A percentile compares a stretch with the other conserved stretches of the same genome.
These are phyloP conservation scores for Crithidia expoeki DNA, from an alignment of 208 protist genomes.

Conservation along the genomic window DNA sequence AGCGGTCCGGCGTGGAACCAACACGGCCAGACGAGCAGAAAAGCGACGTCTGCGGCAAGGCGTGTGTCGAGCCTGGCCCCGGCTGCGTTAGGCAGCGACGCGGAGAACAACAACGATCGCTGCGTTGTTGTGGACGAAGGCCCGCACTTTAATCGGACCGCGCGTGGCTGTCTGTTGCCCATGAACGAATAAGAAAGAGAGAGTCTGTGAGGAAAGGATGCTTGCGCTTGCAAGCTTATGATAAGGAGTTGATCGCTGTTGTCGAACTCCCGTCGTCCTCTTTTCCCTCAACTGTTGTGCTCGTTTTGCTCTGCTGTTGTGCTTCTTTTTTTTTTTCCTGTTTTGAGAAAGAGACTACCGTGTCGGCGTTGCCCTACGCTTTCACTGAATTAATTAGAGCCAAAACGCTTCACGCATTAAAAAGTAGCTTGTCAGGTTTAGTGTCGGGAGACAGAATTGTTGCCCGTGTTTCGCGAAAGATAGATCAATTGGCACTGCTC, in stretches of 20 bases:
- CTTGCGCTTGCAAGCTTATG: too few relatives aligned
- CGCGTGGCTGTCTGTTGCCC: slow-evolving; percentile 38
- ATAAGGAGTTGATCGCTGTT: too few relatives aligned
- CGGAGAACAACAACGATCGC: slow-evolving; percentile 24
- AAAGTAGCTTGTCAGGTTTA: too few relatives aligned
- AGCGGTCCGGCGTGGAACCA: slow-evolving; percentile 24
- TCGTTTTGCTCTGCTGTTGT: not conserved
- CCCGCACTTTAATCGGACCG: slow-evolving; percentile 46
- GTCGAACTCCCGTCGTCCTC: too few relatives aligned
- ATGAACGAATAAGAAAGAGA: slow-evolving; percentile 6
- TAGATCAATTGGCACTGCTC: too few relatives aligned
- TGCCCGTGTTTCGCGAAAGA: too few relatives aligned
- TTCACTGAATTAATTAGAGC: too few relatives aligned
- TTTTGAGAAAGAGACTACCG: not conserved
- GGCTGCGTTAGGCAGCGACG: not conserved
- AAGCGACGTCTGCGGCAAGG: slow-evolving; percentile 7
- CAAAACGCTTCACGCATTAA: too few relatives aligned
- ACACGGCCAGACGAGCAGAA: slow-evolving; percentile 4
- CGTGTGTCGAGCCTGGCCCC: slow-evolving; percentile 20
- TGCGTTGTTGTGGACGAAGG: slow-evolving; percentile 45
- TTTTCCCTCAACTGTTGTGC: too few relatives aligned
- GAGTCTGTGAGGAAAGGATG: not conserved
- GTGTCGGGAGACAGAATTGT: too few relatives aligned
- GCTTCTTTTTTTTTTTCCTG: not conserved
- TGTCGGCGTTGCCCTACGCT: too few relatives aligned